Evolutionary conservation across 2,329 filamentous ascomycete species (phyloP), one percentile per base, ranked within the genome.

Genomic region (Fusarium multiceps): DNA sequence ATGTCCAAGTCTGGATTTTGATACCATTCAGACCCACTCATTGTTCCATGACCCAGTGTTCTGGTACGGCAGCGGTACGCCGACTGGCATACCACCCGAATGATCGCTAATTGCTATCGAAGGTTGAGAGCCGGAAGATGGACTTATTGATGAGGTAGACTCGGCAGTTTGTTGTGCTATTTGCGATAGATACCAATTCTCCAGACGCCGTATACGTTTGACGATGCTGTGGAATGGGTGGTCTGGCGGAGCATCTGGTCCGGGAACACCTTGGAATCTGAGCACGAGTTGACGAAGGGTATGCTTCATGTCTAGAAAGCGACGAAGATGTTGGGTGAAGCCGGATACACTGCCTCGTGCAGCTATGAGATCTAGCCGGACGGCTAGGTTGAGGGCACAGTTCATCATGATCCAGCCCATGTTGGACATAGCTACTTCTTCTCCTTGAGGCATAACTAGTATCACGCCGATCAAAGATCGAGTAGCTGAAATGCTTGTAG

Each of bases 401-500:
- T 78, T 72, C 9, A 77, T 61, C 60, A 74, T 74, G 18, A 78
- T 73, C 78, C 78, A 79, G 8, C 73, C 74, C 20, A 76, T 72
- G 25, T 79, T 79, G 2, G 77, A 72, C 42, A 79, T 71, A 10
- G 61, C 66, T 21, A 62, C 55, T 47, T 78, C 75, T 37, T 75
- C 74, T 0, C 72, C 74, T 1, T 68, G 59, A 0, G 77, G 72
- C 6, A 78, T 70, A 4, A 71, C 63, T 0, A 77, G 48, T 1
- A 73, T 55, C 0, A 75, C 55, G 3, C 71, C 72, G 3, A 78
- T 67, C 0, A 79, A 58, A 0, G 75, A 75, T 2, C 74, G 68
- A 0, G 70, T 69, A 1, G 75, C 75, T 0, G 72, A 75, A 43
- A 78, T 78, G 16, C 75, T 78, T 0, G 74, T 71, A 1, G 76